Evolutionary conservation across 2,329 filamentous ascomycete genomes (phyloP).

Genomic region (Diaporthe capsici): DNA sequence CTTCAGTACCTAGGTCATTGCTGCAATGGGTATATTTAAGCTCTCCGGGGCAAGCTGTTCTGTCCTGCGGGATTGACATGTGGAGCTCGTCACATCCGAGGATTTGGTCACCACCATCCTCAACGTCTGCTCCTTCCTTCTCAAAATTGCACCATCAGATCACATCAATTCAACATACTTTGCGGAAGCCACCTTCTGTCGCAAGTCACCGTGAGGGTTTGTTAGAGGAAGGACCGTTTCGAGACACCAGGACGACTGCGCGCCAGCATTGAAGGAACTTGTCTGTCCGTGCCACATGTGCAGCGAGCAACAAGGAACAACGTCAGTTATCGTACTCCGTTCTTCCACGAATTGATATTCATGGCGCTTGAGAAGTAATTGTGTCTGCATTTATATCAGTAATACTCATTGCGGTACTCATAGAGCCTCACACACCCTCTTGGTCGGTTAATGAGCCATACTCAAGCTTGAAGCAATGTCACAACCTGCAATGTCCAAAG

Average conservation of each 20-base stretch:
- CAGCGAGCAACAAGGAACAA: background rate
- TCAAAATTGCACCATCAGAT: background rate
- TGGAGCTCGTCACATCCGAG: background rate
- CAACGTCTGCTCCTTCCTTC: background rate
- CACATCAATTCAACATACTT: background rate
- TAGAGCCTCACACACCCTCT: background rate
- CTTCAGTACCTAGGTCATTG: no score
- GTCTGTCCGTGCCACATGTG: background rate
- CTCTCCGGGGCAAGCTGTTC: background rate
- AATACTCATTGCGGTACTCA: no score
- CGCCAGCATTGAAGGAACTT: background rate
- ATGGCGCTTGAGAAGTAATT: no score
- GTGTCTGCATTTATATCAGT: background rate
- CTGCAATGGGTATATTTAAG: background rate
- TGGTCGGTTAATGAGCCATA: background rate
- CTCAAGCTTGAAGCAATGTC: background rate
- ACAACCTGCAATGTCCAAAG: background rate
- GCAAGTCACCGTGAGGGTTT: background rate
- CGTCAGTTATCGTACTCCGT: background rate
- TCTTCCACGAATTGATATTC: background rate
- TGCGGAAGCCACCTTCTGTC: background rate
- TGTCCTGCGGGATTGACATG: background rate
- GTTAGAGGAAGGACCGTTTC: background rate
- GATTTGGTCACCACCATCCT: background rate
- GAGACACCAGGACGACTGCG: background rate